Percentiles rank a stretch among this genome's conserved stretches.
Evolutionary conservation across 768 basidiomycete genomes (phyloP).

Genomic region (Cystofilobasidium bisporidii): DNA sequence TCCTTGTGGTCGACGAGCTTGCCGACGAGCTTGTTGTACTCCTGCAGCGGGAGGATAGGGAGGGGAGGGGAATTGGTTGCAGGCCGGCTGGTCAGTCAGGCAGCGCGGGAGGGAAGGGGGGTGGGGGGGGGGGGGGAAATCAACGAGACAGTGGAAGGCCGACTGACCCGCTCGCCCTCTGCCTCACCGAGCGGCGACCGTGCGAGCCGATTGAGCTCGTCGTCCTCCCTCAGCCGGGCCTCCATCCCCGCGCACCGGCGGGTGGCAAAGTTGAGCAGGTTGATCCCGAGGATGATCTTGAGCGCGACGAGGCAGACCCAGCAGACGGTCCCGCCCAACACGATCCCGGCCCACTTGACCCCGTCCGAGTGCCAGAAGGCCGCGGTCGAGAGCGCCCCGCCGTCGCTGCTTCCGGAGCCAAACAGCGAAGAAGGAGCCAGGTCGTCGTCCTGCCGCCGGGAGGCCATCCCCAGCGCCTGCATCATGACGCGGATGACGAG

Average conservation of each 20-base stretch:
- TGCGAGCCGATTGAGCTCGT: constrained; percentile 75
- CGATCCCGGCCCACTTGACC: constrained; percentile 42
- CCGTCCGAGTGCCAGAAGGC: constrained; percentile 44
- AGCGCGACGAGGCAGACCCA: constrained; percentile 83
- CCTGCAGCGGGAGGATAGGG: constrained; percentile 48
- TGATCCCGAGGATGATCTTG: constrained; percentile 86
- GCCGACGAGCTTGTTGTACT: constrained; percentile 51
- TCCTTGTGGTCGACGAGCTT: constrained; percentile 3
- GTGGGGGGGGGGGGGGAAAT: not conserved
- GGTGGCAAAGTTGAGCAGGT: constrained; percentile 73
- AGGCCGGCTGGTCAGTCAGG: too few relatives aligned
- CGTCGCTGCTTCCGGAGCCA: too few relatives aligned
- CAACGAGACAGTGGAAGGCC: too few relatives aligned
- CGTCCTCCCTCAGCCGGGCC: constrained; percentile 55
- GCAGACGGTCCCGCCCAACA: constrained; percentile 33
- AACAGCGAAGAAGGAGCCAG: constrained; percentile 22
- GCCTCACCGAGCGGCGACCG: constrained; percentile 87
- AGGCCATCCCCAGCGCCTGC: constrained; percentile 43
- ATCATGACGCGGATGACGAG: constrained; percentile 46
- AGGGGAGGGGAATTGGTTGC: not conserved
- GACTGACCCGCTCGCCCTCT: constrained; percentile 64
- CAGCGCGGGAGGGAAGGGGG: not conserved
- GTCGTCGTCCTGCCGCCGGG: constrained; percentile 29
- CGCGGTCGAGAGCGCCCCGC: constrained; percentile 15
- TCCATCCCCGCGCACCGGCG: constrained; percentile 67